Evolutionary conservation across 768 basidiomycete species (phyloP).

Genomic region (Podaxis mareebaensis): DNA sequence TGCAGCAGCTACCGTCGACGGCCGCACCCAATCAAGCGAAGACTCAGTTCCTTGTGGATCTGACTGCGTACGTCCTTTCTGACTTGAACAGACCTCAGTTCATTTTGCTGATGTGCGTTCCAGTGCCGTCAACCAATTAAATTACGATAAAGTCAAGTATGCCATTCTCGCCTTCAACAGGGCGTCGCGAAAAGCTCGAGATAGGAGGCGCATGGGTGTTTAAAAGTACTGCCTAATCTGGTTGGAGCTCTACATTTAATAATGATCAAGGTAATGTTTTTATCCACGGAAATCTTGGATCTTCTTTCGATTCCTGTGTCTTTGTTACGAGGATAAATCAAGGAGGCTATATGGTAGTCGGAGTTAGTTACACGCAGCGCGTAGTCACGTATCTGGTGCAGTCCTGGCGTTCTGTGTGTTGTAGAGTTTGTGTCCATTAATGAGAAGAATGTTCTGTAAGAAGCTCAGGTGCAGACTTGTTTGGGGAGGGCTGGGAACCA

Average conservation of each 20-base stretch:
- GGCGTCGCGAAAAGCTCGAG: conserved; percentile 71
- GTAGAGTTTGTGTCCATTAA: neutral
- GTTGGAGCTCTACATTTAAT: conserved; percentile 10
- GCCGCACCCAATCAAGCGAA: conserved; percentile 66
- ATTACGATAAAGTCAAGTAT: conserved; percentile 83
- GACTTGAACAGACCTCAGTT: conserved; percentile 7
- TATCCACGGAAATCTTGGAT: conserved; percentile 9
- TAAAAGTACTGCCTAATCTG: conserved; percentile 30
- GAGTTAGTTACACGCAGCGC: neutral
- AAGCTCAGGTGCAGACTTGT: neutral
- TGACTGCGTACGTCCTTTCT: conserved; percentile 61
- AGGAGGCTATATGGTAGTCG: neutral
- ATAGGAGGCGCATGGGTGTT: conserved; percentile 50
- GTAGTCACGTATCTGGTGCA: neutral
- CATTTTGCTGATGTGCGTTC: conserved; percentile 16
- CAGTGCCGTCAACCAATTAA: conserved; percentile 64
- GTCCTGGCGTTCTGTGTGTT: neutral
- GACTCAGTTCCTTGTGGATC: conserved; percentile 69
- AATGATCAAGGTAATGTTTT: conserved; percentile 17
- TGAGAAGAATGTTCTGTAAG: neutral
- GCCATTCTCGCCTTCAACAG: conserved; percentile 71
- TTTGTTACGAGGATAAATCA: neutral
- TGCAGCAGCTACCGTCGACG: conserved; percentile 68
- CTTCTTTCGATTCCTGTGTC: neutral
- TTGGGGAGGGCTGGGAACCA: neutral